phyloP scores from a whole-genome alignment of 148 eudicot species.

The Mesembryanthemum crystallinum region DNA sequence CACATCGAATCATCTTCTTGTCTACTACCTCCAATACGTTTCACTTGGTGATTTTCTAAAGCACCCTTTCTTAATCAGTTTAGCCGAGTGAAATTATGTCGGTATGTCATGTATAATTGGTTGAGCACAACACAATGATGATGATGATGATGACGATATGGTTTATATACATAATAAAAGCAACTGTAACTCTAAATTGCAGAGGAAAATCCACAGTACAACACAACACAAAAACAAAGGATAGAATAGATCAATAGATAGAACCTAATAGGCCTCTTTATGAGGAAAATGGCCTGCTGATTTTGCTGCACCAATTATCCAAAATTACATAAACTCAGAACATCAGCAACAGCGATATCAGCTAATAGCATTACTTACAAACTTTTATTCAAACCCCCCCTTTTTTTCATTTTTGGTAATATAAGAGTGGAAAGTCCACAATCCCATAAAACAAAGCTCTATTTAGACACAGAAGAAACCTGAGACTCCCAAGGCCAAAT shows the following conservation, averaged over 20 bases:
- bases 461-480: constrained; percentile 34
- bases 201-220: background rate
- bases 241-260: too few species aligned
- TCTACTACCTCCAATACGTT: too few species aligned
- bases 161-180: too few species aligned
- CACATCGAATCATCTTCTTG: too few species aligned
- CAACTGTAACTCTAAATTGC: too few species aligned
- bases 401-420: background rate
- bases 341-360: background rate
- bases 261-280: background rate
- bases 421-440: background rate
- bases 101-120: too few species aligned
- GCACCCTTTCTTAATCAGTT: too few species aligned
- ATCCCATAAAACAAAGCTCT: constrained; percentile 23
- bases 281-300: background rate
- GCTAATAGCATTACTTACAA: constrained; percentile 9
- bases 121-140: too few species aligned
- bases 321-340: background rate
- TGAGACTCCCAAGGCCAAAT: constrained; percentile 50
- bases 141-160: too few species aligned
- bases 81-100: too few species aligned
- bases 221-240: background rate
- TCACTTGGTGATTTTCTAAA: too few species aligned
- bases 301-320: background rate
- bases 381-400: constrained; percentile 21